Evolutionary conservation across 345 rosid species (phyloP), one percentile per base, ranked within the genome.

Genomic region (Bretschneidera sinensis): DNA sequence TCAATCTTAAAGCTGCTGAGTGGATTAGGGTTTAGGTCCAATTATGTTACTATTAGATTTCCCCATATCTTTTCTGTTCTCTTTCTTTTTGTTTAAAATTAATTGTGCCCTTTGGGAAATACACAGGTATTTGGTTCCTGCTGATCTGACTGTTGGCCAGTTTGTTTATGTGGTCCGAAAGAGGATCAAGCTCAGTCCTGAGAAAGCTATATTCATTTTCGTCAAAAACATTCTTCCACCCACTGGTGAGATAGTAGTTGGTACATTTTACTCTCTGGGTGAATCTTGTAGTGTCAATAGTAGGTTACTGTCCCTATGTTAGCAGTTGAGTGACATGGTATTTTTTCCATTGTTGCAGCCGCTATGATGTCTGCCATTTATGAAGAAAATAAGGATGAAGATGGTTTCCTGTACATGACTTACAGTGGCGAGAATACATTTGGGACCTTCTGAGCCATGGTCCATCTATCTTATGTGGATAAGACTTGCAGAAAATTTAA

Each of bases 391-490:
- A 89, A 85, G 77, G 98, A 92, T 57, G 97, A 87, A 76, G 98
- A 92, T 69, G 96, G 98, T 22, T 92, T 92, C 76, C 90, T 92
- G 51, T 92, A 92, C 81, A 92, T 89, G 98, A 89, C 89, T 34
- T 92, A 89, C 91, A 92, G 98, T 2, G 95, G 98, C 6, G 98
- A 92, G 81, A 92, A 87, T 82, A 92, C 98, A 33, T 92, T 94
- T 51, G 99, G 99, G 54, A 51, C 53, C 51, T 25, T 61, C 45
- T 71, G 73, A 85, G 68, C 61, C 14, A 21, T 59, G 53, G 66
- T 45, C 55, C 53, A 49, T 20, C 33, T 47, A 20, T 24, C 6
- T 22, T 7, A 16, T 69, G 76, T 71, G 64, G 67, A 51, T 61
- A 54, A n/a, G 54, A 20, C 54, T 20, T 7, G 22, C 63, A 35